Evolutionary conservation across 129 eudicot species (phyloP), one percentile per base, ranked within the genome.

Genomic region (Lactuca saligna): DNA sequence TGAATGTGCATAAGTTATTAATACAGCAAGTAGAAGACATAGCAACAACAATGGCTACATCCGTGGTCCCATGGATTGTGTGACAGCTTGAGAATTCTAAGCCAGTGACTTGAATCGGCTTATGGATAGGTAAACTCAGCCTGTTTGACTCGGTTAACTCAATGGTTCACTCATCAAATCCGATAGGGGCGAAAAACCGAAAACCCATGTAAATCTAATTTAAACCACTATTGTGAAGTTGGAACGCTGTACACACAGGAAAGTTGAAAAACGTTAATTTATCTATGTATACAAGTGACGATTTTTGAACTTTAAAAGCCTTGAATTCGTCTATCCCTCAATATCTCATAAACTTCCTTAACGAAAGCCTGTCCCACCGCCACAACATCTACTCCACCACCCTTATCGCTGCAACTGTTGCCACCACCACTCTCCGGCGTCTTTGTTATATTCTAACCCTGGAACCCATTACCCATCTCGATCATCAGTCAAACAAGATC

Each of bases 341-440:
- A 77, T 11, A 66, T 80, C 85, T 91, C 97, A 44, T 91, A 91
- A 59, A 91, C 97, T 79, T 91, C 97, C 94, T 91, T 91, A 58
- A 91, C 97, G 74, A 91, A 91, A 70, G 44, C 83, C 83, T 88
- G 97, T 34, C 97, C 97, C 12, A 71, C 17, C 7, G 96, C 97
- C 74, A 91, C 96, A 88, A 88, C 97, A 17, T 91, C 29, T 25
- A 25, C 29, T 25, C 29, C 29, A 25, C 29, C 29, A 25, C 2
- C 29, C 2, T 25, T 25, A 25, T 25, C 29, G 29, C 29, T 25
- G 29, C 29, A 25, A 25, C 29, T 25, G 29, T 25, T 25, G 29
- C 29, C 29, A 1, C 29, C 29, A 25, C 29, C 29, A 0, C 29
- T 25, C 29, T 25, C 29, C 29, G 29, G 29, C 2, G 29, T 25